Conservation (phyloP, 352 stramenopile genomes). For the Pythium pyrilobum region DNA sequence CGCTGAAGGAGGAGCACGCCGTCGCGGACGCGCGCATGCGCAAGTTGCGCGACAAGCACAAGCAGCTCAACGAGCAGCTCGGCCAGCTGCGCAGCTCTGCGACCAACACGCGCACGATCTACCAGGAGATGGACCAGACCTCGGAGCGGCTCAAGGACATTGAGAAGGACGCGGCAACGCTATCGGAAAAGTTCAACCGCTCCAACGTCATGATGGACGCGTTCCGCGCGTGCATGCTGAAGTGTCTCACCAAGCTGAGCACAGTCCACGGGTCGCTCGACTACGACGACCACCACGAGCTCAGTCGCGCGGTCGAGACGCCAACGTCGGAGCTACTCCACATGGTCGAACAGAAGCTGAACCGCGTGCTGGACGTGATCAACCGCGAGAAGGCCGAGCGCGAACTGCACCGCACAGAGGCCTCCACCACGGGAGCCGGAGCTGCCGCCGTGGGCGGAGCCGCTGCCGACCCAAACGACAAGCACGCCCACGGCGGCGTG, state of each 20-base stretch:
- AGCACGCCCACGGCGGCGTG: slow-evolving; percentile 28
- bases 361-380: slow-evolving; percentile 75
- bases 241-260: slow-evolving; percentile 70
- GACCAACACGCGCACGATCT: slow-evolving; percentile 78
- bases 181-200: slow-evolving; percentile 69
- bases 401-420: slow-evolving; percentile 69
- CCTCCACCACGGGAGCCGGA: slow-evolving; percentile 23
- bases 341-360: slow-evolving; percentile 80
- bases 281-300: slow-evolving; percentile 69
- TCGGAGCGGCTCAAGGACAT: slow-evolving; percentile 80
- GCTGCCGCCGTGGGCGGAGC: slow-evolving; percentile 13
- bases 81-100: slow-evolving; percentile 53
- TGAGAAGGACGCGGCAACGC: slow-evolving; percentile 63
- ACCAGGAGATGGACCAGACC: slow-evolving; percentile 83
- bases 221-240: slow-evolving; percentile 79
- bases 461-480: slow-evolving; percentile 20
- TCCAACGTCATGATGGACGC: slow-evolving; percentile 76
- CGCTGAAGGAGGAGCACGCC: slow-evolving; percentile 72
- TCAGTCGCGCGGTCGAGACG: slow-evolving; percentile 60
- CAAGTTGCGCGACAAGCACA: slow-evolving; percentile 71
- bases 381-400: slow-evolving; percentile 79
- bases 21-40: slow-evolving; percentile 68
- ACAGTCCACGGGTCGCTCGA: slow-evolving; percentile 68
- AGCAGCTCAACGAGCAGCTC: slow-evolving; percentile 67
- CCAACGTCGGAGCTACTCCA: slow-evolving; percentile 68